Evolutionary conservation across 257 asterid genomes (phyloP).

Genomic region (Echites panduratus): DNA sequence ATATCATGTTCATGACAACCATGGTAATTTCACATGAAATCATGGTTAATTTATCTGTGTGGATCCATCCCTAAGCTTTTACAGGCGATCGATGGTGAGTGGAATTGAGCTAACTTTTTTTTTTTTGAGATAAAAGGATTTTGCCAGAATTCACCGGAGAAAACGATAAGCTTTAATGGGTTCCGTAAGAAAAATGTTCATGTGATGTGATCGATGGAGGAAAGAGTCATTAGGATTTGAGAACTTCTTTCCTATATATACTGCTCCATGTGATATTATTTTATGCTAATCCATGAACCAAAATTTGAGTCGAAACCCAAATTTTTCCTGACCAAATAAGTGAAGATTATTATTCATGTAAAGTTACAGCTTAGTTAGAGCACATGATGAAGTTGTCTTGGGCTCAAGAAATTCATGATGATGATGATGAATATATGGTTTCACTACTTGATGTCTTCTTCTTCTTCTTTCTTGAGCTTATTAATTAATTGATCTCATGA

Average conservation of each 20-base stretch:
- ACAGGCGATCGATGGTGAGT: background rate
- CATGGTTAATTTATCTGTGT: background rate
- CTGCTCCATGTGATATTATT: background rate
- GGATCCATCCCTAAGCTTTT: slow-evolving; percentile 7
- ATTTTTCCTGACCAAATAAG: background rate
- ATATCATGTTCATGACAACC: background rate
- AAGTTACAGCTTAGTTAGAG: slow-evolving; percentile 1
- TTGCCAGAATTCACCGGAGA: background rate
- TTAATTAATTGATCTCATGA: background rate
- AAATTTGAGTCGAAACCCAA: background rate
- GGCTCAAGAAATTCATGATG: background rate
- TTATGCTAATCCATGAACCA: slow-evolving; percentile 15
- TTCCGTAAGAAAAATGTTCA: background rate
- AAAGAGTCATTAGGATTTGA: background rate
- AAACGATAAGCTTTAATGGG: background rate
- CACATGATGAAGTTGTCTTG: background rate
- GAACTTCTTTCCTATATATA: background rate
- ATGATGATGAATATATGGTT: background rate
- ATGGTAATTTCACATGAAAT: background rate
- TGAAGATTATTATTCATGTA: background rate
- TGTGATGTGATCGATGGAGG: background rate
- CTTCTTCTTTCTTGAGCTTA: no score
- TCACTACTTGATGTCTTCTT: background rate
- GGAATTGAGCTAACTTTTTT: background rate
- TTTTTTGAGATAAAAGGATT: background rate